Base-by-base conservation (phyloP, 352 stramenopile genomes). In the Phytopythium helicoides region DNA sequence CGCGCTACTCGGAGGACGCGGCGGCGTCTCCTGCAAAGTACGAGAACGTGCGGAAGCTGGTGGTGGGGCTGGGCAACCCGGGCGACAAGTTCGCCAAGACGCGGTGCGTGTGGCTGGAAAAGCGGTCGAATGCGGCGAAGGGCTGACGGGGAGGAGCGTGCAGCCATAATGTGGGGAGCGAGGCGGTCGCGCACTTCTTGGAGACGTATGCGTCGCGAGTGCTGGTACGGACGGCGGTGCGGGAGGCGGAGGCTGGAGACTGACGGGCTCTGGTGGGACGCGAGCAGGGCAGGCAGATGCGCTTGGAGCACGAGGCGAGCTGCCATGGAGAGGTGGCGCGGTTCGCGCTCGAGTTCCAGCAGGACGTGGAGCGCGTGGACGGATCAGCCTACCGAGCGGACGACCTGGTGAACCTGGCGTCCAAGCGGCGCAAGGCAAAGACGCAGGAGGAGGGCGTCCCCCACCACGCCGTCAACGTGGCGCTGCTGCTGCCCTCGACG, bases 41-140 rank as follows among this genome's bases (percentile, higher is more conserved):
- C 58, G 69, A 88, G 23, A 61, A 87, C 46, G 74, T 89, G 40
- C 82, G 82, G 51, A 92, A 92, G 54, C 66, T 95, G 26, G 58
- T 95, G 35, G 86, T 95, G 3, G 86, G 86, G n/a, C 56, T 95
- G 41, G 86, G 86, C 31, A 95, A 95, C 52, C 83, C 86, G 7
- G 81, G 83, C 49, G 72, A 92, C 51, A 92, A 95, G 55, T 95
- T 77, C 55, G 65, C 60, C n/a, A 73, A 76, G 52, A 95, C 86
- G 16, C 68, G 84, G 84, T 92, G 58, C 37, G 16, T 58, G 14
- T 34, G 28, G 28, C 28, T 33, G 9, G 14, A 37, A 4, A n/a
- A 26, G 3, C 21, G 44, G 25, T 35, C 5, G 28, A 33, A 33
- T 33, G 28, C 28, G n/a, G n/a, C n/a, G n/a, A n/a, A n/a, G n/a